Evolutionary conservation across 2,329 filamentous ascomycete genomes (phyloP).

Genomic region (Pseudogymnoascus sp.): DNA sequence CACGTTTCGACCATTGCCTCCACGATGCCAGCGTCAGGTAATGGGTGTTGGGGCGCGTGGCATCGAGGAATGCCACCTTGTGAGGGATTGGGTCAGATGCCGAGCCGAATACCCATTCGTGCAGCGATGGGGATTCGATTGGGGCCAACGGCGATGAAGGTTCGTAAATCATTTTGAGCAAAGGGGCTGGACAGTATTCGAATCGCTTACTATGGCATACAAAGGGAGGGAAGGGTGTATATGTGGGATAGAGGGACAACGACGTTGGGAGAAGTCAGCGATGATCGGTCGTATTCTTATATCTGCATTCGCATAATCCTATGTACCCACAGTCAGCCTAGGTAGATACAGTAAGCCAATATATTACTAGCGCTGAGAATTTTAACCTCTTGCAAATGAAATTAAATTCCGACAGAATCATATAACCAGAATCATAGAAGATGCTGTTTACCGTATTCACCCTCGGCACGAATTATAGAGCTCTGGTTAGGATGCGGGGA

Average conservation of each 20-base stretch:
- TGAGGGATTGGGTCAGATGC: conserved; percentile 36
- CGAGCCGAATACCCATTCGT: conserved; percentile 35
- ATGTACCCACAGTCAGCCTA: neutral
- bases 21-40: conserved; percentile 56
- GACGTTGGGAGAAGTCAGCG: neutral
- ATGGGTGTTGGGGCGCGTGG: conserved; percentile 56
- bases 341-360: neutral
- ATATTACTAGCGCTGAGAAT: neutral
- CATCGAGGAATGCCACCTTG: conserved; percentile 50
- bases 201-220: neutral
- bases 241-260: neutral
- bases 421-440: neutral
- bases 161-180: neutral
- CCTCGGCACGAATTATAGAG: neutral
- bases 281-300: neutral
- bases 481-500: neutral
- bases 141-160: neutral
- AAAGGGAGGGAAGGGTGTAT: neutral
- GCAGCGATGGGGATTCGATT: neutral
- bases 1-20: conserved; percentile 61
- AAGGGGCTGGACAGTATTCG: neutral
- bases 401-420: neutral
- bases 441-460: neutral
- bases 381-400: neutral
- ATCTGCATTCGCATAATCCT: neutral